Conservation (phyloP, 306 rosid genomes). For the Cucumis cinereus region DNA sequence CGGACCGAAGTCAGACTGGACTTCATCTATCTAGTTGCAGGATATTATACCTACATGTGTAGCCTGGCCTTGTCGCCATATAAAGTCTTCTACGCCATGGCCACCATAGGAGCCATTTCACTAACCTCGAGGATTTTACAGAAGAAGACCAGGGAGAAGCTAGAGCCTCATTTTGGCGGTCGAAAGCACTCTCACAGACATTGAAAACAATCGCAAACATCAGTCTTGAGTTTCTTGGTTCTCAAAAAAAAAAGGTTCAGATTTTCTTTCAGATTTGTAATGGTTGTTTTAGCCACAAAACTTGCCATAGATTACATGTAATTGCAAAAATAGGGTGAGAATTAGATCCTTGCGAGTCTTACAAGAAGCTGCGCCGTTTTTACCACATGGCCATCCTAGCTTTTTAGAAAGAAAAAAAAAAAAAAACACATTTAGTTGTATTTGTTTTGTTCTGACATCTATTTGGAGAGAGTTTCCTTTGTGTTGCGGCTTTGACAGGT, state of each 20-base stretch:
- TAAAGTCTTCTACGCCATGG: constrained; percentile 52
- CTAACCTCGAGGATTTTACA: constrained; percentile 40
- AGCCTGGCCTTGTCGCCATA: constrained; percentile 74
- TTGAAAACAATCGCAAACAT: constrained; percentile 16
- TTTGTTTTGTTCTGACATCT: not conserved
- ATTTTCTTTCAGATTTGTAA: not conserved
- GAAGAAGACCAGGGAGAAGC: constrained; percentile 33
- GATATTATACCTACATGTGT: constrained; percentile 58
- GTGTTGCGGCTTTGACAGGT: constrained; percentile 1
- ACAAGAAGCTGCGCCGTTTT: constrained; percentile 6
- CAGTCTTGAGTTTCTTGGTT: not conserved
- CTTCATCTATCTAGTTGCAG: constrained; percentile 54
- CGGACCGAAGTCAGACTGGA: constrained; percentile 38
- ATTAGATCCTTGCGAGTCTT: not conserved
- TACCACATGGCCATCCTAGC: not conserved
- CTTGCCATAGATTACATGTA: not conserved
- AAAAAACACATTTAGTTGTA: not conserved
- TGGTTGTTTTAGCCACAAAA: not conserved
- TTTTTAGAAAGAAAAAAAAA: no score
- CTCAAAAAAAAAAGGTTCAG: not conserved
- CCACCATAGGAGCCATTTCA: constrained; percentile 51
- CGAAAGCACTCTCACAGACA: constrained; percentile 76
- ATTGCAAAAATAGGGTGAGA: not conserved
- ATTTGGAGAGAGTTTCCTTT: not conserved
- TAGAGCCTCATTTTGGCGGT: constrained; percentile 33